phyloP scores from a whole-genome alignment of 768 basidiomycete species.

The Suillus spraguei region DNA sequence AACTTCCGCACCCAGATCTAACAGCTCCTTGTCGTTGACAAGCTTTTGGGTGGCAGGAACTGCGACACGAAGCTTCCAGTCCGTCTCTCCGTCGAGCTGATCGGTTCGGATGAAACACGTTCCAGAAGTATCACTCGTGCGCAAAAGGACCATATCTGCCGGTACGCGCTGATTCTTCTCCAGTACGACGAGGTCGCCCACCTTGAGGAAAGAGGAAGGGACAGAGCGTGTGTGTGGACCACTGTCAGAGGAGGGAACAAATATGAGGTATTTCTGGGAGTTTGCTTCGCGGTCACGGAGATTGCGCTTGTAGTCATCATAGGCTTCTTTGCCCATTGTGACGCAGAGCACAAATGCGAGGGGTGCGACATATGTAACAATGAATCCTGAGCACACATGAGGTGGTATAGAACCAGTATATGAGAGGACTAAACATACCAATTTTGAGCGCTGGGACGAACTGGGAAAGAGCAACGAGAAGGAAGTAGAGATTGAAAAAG shows the following conservation, averaged over 20 bases:
- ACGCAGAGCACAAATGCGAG: slow-evolving; percentile 93
- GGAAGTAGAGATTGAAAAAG: slow-evolving; percentile 99
- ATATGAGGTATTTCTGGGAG: slow-evolving; percentile 84
- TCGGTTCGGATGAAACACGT: slow-evolving; percentile 98
- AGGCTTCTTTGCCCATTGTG: slow-evolving; percentile 99
- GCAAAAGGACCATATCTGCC: slow-evolving; percentile 87
- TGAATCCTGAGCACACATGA: slow-evolving; percentile 64
- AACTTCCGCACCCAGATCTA: slow-evolving; percentile 80
- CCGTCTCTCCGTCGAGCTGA: slow-evolving; percentile 97
- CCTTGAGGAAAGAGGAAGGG: slow-evolving; percentile 85
- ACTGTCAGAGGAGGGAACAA: slow-evolving; percentile 56
- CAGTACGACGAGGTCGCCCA: slow-evolving; percentile 87
- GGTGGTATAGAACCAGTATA: slow-evolving; percentile 5
- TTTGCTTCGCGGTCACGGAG: slow-evolving; percentile 94
- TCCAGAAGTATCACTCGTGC: slow-evolving; percentile 86
- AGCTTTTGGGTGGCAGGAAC: slow-evolving; percentile 83
- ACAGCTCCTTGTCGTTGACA: slow-evolving; percentile 50
- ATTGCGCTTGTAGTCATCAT: slow-evolving; percentile 96
- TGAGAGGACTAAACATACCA: slow-evolving; percentile 48
- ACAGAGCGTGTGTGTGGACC: slow-evolving; percentile 68
- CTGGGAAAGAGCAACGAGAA: slow-evolving; percentile 94
- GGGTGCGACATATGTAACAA: slow-evolving; percentile 94
- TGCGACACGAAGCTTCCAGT: slow-evolving; percentile 96
- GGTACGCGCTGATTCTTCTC: slow-evolving; percentile 99
- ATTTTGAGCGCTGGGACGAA: slow-evolving; percentile 96